A percentile compares a stretch with the other conserved stretches of the same genome.
Conservation (phyloP, 495 filamentous ascomycete genomes). For the Neurospora tetraspora region DNA sequence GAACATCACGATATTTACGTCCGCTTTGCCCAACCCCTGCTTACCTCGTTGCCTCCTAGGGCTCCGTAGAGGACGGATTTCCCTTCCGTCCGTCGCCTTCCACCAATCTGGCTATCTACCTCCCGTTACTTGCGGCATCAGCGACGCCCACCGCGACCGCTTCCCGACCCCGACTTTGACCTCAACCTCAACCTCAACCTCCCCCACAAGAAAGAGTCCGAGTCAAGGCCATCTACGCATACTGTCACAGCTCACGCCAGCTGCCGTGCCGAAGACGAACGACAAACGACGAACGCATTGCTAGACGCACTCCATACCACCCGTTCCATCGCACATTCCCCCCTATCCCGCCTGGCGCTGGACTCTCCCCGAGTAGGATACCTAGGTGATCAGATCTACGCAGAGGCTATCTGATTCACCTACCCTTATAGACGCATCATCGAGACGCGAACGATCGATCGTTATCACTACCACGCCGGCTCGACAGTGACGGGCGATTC, state of each 20-base stretch:
- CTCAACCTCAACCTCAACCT: background rate
- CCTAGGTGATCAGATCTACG: background rate
- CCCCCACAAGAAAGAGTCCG: background rate
- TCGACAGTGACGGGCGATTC: background rate
- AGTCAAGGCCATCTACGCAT: background rate
- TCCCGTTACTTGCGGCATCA: background rate
- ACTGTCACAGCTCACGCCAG: background rate
- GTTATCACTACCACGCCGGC: background rate
- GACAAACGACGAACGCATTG: background rate
- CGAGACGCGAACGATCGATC: background rate
- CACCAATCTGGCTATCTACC: background rate
- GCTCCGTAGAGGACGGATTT: background rate
- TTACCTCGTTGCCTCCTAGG: background rate
- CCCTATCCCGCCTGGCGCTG: background rate
- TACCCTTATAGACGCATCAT: background rate
- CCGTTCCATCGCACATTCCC: background rate
- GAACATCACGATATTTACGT: background rate
- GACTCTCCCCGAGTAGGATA: background rate
- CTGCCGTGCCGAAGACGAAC: background rate
- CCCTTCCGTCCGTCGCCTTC: background rate
- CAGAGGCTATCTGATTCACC: background rate
- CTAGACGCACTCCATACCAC: background rate
- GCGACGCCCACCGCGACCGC: background rate
- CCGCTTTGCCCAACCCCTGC: background rate
- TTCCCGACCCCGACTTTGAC: background rate